Base-by-base conservation (phyloP, 805 yeast genomes). In the Blastobotrys terrestris region DNA sequence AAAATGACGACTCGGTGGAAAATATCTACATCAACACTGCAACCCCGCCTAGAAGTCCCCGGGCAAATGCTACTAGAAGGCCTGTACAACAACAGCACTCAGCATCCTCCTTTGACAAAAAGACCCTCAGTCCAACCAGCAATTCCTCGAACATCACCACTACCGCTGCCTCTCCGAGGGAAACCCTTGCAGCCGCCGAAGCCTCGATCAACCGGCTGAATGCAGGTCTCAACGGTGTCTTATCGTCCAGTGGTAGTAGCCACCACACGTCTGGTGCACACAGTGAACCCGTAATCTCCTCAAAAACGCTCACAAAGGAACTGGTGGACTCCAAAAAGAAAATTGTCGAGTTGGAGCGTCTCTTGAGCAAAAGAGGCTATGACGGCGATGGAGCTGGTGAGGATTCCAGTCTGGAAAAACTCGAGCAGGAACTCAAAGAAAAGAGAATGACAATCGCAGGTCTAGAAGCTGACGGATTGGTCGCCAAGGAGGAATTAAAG, bases 401-500 rank as follows among this genome's bases (percentile, higher is more conserved):
- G 22, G 47, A 26, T 5, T 26, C 35, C 35, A 26, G 11, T 11
- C 8, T 26, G 5, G 35, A 26, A 26, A 26, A 26, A 26, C 53
- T 59, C 40, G 61, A 57, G 15, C 55, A 47, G 35, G 58, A 49
- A 19, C 51, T 60, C 31, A 53, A 55, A 39, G 67, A 65, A 50
- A 66, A 65, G 49, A 59, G 66, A 22, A 53, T 54, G 55, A 63
- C 66, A 1, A 71, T 79, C 31, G 68, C 72, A 1, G 64, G 60
- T 3, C 65, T 72, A 35, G 70, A 69, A n/a, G 64, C 67, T 3
- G 55, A 58, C 31, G 59, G 61, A n/a, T 63, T 63, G 21, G 56
- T 66, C 1, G 61, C 66, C 2, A 60, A 64, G 35, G 59, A 68
- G n/a, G 80, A 76, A 55, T 65, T 70, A 43, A 77, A 73, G 51